Percentiles rank a stretch among this genome's conserved stretches.
Evolutionary conservation across 2,329 filamentous ascomycete species (phyloP).

Genomic region (Aureobasidium vineae): DNA sequence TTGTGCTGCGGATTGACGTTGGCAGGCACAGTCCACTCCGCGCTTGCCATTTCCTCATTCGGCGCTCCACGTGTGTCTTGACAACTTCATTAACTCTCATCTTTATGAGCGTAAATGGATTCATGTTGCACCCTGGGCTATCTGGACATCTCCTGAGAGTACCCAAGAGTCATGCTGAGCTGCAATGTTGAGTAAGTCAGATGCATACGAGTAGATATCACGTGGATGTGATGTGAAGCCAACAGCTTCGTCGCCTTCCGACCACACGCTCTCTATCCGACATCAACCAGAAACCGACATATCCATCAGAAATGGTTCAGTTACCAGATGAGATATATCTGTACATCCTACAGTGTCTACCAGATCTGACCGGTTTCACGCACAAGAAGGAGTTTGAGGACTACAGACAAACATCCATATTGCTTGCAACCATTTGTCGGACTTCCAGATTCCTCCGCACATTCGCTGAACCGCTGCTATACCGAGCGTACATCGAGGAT

Average conservation of each 20-base stretch:
- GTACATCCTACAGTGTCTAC: not conserved
- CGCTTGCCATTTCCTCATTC: slow-evolving; percentile 19
- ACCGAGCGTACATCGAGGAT: not conserved
- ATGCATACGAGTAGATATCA: too few relatives aligned
- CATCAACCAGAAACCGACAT: not conserved
- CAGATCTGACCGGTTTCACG: not conserved
- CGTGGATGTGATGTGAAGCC: too few relatives aligned
- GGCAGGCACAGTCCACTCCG: slow-evolving; percentile 9
- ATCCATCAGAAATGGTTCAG: not conserved
- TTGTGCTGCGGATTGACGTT: slow-evolving; percentile 16
- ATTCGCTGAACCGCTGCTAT: not conserved
- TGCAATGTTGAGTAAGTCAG: not conserved
- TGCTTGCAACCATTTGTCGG: not conserved
- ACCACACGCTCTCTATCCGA: not conserved
- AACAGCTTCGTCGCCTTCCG: not conserved
- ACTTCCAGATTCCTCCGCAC: not conserved
- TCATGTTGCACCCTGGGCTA: not conserved
- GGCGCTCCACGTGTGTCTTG: not conserved
- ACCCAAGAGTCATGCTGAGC: not conserved
- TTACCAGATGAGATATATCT: not conserved
- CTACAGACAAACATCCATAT: not conserved
- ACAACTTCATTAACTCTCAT: not conserved
- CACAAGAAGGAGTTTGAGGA: not conserved
- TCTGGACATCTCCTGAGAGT: not conserved
- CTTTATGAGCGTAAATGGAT: not conserved